Conservation (phyloP, 2,329 filamentous ascomycete genomes). For the Pestalotiopsis sp. region DNA sequence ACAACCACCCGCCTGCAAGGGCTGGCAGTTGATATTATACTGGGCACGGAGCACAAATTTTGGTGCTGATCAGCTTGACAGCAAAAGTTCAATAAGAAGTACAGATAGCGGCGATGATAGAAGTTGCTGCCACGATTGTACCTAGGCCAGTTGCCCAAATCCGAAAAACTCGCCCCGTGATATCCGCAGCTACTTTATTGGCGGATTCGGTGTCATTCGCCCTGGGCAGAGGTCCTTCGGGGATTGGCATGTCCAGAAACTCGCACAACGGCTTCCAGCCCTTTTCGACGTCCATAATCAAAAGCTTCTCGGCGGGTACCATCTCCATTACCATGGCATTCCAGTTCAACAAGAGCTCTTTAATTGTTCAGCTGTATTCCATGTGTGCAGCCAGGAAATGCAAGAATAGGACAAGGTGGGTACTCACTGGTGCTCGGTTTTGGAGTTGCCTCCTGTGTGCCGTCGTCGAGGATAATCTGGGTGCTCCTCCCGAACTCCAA, state of each 20-base stretch:
- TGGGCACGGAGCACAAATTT: too few relatives aligned
- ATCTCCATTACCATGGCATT: slow-evolving; percentile 18
- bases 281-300: slow-evolving; percentile 28
- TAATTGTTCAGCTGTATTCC: neutral
- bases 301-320: slow-evolving; percentile 22
- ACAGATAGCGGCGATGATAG: neutral
- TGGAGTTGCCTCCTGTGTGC: neutral
- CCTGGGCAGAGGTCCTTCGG: slow-evolving; percentile 24
- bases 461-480: neutral
- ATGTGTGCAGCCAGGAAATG: neutral
- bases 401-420: too few relatives aligned
- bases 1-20: too few relatives aligned
- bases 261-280: slow-evolving; percentile 28
- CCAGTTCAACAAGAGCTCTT: slow-evolving; percentile 1
- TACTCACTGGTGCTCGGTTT: neutral
- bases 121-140: neutral
- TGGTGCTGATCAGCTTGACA: too few relatives aligned
- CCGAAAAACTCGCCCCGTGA: neutral
- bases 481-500: neutral
- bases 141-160: neutral
- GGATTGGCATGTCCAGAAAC: slow-evolving; percentile 24
- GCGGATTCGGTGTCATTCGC: slow-evolving; percentile 28
- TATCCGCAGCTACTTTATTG: slow-evolving; percentile 6
- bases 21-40: too few relatives aligned
- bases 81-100: neutral